Conservation (phyloP, 345 rosid species). For the Gossypium bickii region DNA sequence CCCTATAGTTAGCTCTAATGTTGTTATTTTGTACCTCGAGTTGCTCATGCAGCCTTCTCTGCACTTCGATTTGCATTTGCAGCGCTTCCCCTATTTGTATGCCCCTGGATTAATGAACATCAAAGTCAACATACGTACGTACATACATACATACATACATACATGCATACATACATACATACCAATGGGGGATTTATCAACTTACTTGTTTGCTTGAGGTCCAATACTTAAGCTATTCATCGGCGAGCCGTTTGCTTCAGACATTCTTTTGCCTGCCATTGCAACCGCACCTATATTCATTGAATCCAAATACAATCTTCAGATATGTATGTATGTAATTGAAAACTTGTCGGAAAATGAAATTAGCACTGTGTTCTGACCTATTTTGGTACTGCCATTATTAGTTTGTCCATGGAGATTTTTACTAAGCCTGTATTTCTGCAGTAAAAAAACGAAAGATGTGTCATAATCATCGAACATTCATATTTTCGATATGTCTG, state of each 20-base stretch:
- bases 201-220: conserved; percentile 70
- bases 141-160: neutral
- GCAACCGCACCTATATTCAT: conserved; percentile 41
- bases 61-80: conserved; percentile 91
- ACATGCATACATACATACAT: neutral
- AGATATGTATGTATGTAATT: neutral
- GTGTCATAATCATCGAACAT: neutral
- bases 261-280: conserved; percentile 43
- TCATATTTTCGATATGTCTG: neutral
- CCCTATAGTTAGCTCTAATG: neutral
- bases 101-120: conserved; percentile 42
- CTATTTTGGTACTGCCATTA: conserved; percentile 53
- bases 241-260: conserved; percentile 53
- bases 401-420: conserved; percentile 76
- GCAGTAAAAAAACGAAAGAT: conserved; percentile 26
- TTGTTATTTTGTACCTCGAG: conserved; percentile 56
- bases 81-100: conserved; percentile 70
- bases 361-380: conserved; percentile 26
- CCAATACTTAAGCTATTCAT: conserved; percentile 53
- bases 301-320: conserved; percentile 13
- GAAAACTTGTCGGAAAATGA: neutral
- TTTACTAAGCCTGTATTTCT: conserved; percentile 95
- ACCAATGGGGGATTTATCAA: neutral
- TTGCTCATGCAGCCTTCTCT: conserved; percentile 88
- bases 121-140: conserved; percentile 1